phyloP scores from a whole-genome alignment of 306 rosid species.

The Quercus agrifolia region DNA sequence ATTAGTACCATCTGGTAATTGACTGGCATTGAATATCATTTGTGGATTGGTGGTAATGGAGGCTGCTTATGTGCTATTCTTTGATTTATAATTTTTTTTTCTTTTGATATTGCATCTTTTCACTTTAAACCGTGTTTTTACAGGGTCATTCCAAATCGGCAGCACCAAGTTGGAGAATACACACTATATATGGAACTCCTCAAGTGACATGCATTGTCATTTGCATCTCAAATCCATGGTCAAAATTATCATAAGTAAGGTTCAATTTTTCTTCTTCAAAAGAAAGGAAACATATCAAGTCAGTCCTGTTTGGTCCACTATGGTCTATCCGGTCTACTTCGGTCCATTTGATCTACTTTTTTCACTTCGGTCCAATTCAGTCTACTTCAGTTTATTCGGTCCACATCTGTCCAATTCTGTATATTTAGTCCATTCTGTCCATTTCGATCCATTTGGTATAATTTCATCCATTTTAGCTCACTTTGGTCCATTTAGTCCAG shows the following conservation, averaged over 20 bases:
- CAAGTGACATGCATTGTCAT: conserved; percentile 41
- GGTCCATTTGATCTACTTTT: fast-evolving
- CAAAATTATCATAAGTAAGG: conserved; percentile 58
- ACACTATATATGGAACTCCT: conserved; percentile 78
- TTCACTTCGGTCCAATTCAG: too few relatives aligned
- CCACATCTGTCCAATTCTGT: too few relatives aligned
- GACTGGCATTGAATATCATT: background rate
- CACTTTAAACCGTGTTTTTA: background rate
- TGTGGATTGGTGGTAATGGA: background rate
- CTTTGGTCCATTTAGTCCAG: too few relatives aligned
- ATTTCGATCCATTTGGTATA: too few relatives aligned
- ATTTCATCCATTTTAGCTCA: too few relatives aligned
- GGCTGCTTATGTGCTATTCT: background rate
- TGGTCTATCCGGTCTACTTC: too few relatives aligned
- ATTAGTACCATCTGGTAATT: background rate
- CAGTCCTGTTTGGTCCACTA: too few relatives aligned
- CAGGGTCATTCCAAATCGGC: conserved; percentile 69
- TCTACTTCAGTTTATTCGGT: too few relatives aligned
- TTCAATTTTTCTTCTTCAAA: conserved; percentile 4
- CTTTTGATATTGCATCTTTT: background rate
- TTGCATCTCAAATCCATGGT: conserved; percentile 40
- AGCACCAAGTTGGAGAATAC: conserved; percentile 54
- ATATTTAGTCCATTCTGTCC: too few relatives aligned
- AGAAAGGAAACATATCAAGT: too few relatives aligned
- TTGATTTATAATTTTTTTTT: too few relatives aligned